Base-by-base conservation (phyloP, 2,329 filamentous ascomycete species). In the Fusarium fujikuroi region DNA sequence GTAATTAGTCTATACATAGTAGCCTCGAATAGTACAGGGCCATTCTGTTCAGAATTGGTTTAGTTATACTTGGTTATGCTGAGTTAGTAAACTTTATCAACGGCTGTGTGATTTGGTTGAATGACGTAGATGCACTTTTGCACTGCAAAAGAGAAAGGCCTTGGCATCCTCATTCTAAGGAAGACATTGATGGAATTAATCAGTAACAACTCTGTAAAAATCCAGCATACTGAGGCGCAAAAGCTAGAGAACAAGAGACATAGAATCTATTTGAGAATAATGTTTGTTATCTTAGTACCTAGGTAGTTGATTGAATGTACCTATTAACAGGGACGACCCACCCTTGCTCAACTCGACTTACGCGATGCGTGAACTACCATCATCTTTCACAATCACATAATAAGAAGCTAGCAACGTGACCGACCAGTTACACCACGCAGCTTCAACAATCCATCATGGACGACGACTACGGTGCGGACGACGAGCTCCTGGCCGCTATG, bases 381-480 rank as follows among this genome's bases (percentile, higher is more conserved):
- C 40, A 30, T 49, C 69, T 60, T 56, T 28, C 44, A 30, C 11
- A 44, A 25, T 21, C 40, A 43, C 36, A 16, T 7, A 39, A 7
- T 39, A 11, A 21, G 21, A 25, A 6, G 18, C 36, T 32, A 9
- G 19, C 23, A 23, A 12, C 23, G 21, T 34, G n/a, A 49, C 23
- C 28, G 14, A n/a, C 7, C 18, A 72, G 39, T 37, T 75, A 2
- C n/a, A 32, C 19, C 15, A 7, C 25, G n/a, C 23, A 28, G 18
- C 3, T 11, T 37, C 8, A 9, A 16, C 9, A 52, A 9, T 9
- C 1, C 11, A 62, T 11, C 54, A 84, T 86, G 84, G 85, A 88
- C 59, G 88, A 89, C 72, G 88, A 90, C 53, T 90, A 87, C 68
- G 88, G 87, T 46, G 87, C 85, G 32, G 89, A 90, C 76, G 86